Conservation (phyloP, 1,284 basidiomycete species). For the Naganishia sp. region DNA sequence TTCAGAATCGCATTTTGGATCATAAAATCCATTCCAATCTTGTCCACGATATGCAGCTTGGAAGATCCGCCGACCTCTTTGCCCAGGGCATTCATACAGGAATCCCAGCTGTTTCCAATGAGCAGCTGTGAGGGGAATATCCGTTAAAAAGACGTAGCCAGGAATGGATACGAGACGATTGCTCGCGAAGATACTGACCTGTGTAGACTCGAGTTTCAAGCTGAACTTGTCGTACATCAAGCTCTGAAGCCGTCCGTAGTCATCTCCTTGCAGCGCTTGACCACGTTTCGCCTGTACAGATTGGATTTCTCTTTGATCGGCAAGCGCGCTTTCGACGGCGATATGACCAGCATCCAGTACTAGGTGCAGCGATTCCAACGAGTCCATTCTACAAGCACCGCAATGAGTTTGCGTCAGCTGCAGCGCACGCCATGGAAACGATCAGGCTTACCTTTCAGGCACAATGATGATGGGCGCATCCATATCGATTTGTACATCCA, state of each 20-base stretch:
- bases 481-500: constrained; percentile 94
- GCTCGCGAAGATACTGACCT: constrained; percentile 60
- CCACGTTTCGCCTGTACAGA: constrained; percentile 83
- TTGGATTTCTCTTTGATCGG: constrained; percentile 76
- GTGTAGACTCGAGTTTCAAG: constrained; percentile 82
- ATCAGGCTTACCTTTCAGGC: constrained; percentile 62
- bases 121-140: constrained; percentile 65
- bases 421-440: not conserved
- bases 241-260: constrained; percentile 83
- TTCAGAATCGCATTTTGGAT: constrained; percentile 93
- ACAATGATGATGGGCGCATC: constrained; percentile 97
- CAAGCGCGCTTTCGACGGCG: constrained; percentile 85
- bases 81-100: constrained; percentile 75
- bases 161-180: not conserved
- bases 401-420: constrained; percentile 20
- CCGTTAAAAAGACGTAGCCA: not conserved
- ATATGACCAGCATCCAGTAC: constrained; percentile 98
- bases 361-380: constrained; percentile 77
- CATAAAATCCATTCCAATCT: constrained; percentile 86
- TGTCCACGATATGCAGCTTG: constrained; percentile 84
- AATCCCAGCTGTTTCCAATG: constrained; percentile 79
- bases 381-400: constrained; percentile 60
- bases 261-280: constrained; percentile 82
- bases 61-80: constrained; percentile 57
- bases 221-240: constrained; percentile 96